Evolutionary conservation across 345 rosid genomes (phyloP), one percentile per base, ranked within the genome.

Genomic region (Physaria fendleri): DNA sequence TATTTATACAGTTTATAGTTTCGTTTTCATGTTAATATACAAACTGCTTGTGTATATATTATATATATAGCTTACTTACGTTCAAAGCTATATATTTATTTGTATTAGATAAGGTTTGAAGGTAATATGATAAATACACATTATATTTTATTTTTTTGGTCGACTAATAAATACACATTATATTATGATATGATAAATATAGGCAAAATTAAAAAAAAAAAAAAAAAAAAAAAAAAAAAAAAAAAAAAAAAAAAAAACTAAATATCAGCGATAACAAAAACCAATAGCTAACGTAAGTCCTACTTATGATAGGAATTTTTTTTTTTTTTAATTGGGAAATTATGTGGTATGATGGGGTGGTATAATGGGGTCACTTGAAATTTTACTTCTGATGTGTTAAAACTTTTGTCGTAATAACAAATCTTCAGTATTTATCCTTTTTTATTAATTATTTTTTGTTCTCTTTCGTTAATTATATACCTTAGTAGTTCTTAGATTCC

Each of bases 1-100:
- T 22, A 32, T 51, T 32, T 37, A 16, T 25, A 54, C 35, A 54
- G 4, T 18, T 2, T 34, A 16, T 62, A 40, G 39, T 63, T 52
- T 5, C 12, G 15, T 20, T 16, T 62, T 49, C 39, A 38, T 15
- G 20, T 11, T 29, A 42, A 42, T 53, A 6, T 23, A 38, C 5
- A 38, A n/a, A 35, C 0, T 55, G 53, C 68, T 52, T n/a, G n/a
- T 65, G 40, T 37, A 37, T n/a, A n/a, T n/a, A n/a, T n/a, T n/a
- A n/a, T n/a, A n/a, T n/a, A n/a, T n/a, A n/a, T 27, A 12, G 40
- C 27, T 33, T 21, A 24, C 5, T 5, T 20, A 20, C 29, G 28
- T 33, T 33, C 40, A 52, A 7, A 14, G n/a, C n/a, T n/a, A n/a
- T n/a, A n/a, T n/a, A n/a, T n/a, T n/a, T n/a, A n/a, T n/a, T 29